Evolutionary conservation across 257 asterid species (phyloP), one percentile per base, ranked within the genome.

Genomic region (Solanum gandarillasii): DNA sequence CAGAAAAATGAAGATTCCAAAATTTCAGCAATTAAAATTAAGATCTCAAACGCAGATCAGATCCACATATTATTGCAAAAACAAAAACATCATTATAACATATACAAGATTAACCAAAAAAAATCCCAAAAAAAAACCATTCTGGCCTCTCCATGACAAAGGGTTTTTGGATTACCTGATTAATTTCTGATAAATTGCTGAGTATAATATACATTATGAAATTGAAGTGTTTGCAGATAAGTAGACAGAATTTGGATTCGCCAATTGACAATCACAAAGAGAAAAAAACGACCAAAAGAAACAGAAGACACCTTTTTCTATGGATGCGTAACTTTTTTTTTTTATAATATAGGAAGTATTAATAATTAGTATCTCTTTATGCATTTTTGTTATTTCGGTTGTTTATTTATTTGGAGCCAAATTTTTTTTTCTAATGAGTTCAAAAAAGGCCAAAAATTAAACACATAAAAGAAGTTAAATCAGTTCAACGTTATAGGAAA

Each of bases 1-100:
- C 89, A 70, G 12, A 14, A 72, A 58, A 52, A 20, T 62, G 18
- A 0, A 31, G 25, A 70, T 70, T 29, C 38, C 12, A 14, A 71
- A 71, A 7, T 39, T 74, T 43, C 25, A 32, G 39, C 29, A 52
- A 62, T 34, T 60, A 4, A 14, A 32, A 29, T 32, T 7, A 65
- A 65, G 92, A 92, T 93, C 95, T 89, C 62, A 41, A 89, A 88
- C 90, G 90, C 92, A 85, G 93, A 95, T 94, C 98, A 92, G 98
- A 93, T 94, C 98, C 92, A 85, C 89, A 25, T 48, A 46, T 39
- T 7, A 81, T 78, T 82, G n/a, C 83, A 67, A 86, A 68, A 85
- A 27, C 75, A 32, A 41, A 78, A 23, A 41, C n/a, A 34, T 11
- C 70, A n/a, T 38, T 18, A 21, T 29, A 70, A 25, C 52, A 76